A percentile compares a stretch with the other conserved stretches of the same genome.
Conservation (phyloP, 805 yeast genomes). For the Lachancea cidri region DNA sequence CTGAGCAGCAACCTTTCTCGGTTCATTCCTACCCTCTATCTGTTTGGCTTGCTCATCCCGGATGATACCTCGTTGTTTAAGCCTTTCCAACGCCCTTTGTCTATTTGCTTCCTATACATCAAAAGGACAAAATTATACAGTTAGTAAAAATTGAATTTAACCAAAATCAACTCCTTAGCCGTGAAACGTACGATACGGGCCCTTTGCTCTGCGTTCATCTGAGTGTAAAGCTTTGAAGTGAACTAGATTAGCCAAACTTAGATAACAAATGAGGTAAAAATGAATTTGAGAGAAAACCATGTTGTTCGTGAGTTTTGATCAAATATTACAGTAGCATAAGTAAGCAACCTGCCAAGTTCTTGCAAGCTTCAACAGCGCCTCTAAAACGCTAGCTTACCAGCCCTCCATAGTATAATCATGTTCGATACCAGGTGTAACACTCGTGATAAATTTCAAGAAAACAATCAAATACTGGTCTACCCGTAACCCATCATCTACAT, state of each 20-base stretch:
- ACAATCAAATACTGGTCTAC: constrained; percentile 89
- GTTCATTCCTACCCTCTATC: constrained; percentile 21
- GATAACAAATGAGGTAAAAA: neutral
- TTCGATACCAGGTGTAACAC: constrained; percentile 96
- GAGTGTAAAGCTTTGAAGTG: neutral
- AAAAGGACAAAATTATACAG: neutral
- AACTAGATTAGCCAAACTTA: neutral
- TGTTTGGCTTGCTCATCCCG: constrained; percentile 18
- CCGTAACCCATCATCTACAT: constrained; percentile 48
- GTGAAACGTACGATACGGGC: constrained; percentile 30
- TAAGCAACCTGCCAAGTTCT: neutral
- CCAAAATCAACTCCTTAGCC: neutral
- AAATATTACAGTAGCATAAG: neutral
- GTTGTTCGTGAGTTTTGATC: neutral
- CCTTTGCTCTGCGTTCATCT: constrained; percentile 29
- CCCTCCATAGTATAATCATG: constrained; percentile 99
- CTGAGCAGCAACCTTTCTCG: too few relatives aligned
- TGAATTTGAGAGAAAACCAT: neutral
- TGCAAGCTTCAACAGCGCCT: neutral
- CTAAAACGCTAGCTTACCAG: constrained; percentile 35
- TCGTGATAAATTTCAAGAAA: constrained; percentile 88
- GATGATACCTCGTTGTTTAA: constrained; percentile 42
- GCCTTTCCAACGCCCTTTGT: constrained; percentile 53
- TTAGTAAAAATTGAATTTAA: constrained; percentile 1
- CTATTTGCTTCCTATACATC: constrained; percentile 54